These are phyloP conservation scores for Colletotrichum euphorbiae DNA, from an alignment of 2,329 filamentous ascomycete genomes.

Conservation along the genomic window DNA sequence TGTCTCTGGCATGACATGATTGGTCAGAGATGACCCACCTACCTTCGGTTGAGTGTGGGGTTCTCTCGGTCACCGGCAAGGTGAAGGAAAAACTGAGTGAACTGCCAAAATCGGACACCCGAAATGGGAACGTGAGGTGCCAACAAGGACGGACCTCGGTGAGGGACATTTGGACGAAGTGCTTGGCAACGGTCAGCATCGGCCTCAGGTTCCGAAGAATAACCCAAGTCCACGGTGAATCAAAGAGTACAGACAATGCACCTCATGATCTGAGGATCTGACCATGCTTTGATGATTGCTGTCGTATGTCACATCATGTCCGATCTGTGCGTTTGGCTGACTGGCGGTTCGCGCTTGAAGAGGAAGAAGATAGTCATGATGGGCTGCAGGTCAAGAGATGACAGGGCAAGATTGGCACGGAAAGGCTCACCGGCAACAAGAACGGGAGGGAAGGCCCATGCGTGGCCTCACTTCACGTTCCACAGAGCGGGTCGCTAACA, in stretches of 20 bases:
- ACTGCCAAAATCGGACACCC: not conserved
- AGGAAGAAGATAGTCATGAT: not conserved
- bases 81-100: too few relatives aligned
- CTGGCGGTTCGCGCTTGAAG: not conserved
- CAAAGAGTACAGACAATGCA: too few relatives aligned
- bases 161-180: slow-evolving; percentile 10
- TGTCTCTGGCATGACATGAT: not conserved
- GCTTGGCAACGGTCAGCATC: not conserved
- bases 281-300: slow-evolving; percentile 13
- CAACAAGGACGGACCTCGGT: slow-evolving; percentile 16
- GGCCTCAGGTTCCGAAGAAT: not conserved
- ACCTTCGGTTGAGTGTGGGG: not conserved
- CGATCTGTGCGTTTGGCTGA: slow-evolving; percentile 7
- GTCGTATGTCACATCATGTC: slow-evolving; percentile 8
- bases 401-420: slow-evolving; percentile 13
- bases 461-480: slow-evolving; percentile 22
- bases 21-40: slow-evolving; percentile 2
- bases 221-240: not conserved
- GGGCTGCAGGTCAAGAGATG: slow-evolving; percentile 7
- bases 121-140: slow-evolving; percentile 14
- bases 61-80: slow-evolving; percentile 19
- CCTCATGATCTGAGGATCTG: slow-evolving; percentile 17
- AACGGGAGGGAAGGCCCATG: slow-evolving; percentile 2
- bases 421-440: not conserved
- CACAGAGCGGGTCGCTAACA: slow-evolving; percentile 7